phyloP scores from a whole-genome alignment of 2,329 filamentous ascomycete species.

The Penicillium sp. region DNA sequence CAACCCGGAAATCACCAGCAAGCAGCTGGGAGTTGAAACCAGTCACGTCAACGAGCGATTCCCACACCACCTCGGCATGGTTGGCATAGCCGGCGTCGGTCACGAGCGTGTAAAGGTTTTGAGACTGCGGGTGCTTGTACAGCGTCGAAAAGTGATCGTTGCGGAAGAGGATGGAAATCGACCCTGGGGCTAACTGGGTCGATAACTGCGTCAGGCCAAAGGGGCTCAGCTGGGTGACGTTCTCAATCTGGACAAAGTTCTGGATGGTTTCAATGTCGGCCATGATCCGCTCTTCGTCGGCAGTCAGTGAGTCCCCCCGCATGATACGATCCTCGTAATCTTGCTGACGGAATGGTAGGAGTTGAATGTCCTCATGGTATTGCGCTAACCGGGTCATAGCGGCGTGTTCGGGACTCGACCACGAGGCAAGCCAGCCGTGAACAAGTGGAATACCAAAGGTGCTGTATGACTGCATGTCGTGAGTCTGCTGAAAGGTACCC shows the following conservation, averaged over 20 bases:
- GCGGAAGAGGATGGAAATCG: slow-evolving; percentile 84
- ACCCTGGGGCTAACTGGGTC: slow-evolving; percentile 64
- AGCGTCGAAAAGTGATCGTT: slow-evolving; percentile 97
- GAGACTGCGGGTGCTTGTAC: slow-evolving; percentile 76
- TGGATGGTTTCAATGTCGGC: slow-evolving; percentile 82
- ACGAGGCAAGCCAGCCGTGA: slow-evolving; percentile 78
- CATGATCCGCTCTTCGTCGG: slow-evolving; percentile 70
- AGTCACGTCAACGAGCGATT: slow-evolving; percentile 81
- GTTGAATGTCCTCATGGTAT: slow-evolving; percentile 88
- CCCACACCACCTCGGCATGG: slow-evolving; percentile 93
- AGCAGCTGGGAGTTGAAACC: slow-evolving; percentile 78
- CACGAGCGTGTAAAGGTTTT: slow-evolving; percentile 73
- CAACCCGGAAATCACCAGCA: slow-evolving; percentile 80
- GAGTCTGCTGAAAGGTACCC: slow-evolving; percentile 82
- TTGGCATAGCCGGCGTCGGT: slow-evolving; percentile 86
- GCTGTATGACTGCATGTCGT: slow-evolving; percentile 84
- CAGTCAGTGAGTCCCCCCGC: slow-evolving; percentile 53
- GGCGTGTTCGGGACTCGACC: slow-evolving; percentile 59
- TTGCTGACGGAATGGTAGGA: slow-evolving; percentile 80
- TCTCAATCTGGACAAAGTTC: slow-evolving; percentile 63
- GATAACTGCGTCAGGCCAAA: slow-evolving; percentile 72
- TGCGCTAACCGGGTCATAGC: slow-evolving; percentile 69
- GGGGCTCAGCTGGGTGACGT: slow-evolving; percentile 79
- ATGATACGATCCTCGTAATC: slow-evolving; percentile 76
- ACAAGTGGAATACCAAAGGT: slow-evolving; percentile 84